Conservation (phyloP, 768 basidiomycete species). For the Austroboletus eburneus region DNA sequence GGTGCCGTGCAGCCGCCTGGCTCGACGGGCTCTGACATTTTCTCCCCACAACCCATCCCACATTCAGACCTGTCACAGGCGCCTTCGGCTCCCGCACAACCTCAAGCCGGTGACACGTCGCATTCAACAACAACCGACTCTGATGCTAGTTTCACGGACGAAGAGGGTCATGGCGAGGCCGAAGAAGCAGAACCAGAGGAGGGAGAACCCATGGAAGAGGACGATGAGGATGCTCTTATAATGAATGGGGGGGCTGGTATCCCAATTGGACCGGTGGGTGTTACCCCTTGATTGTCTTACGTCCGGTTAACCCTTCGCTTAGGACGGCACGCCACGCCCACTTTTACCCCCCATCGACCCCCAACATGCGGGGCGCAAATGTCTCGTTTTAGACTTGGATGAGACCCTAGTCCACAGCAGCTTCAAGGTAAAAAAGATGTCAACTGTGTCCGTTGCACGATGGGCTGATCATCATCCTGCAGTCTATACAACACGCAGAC, state of each 20-base stretch:
- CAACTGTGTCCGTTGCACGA: too few species aligned
- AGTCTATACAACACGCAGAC: conserved; percentile 94
- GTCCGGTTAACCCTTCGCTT: conserved; percentile 5
- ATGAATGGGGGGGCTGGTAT: conserved; percentile 92
- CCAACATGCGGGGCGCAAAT: conserved; percentile 85
- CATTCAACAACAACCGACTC: conserved; percentile 32
- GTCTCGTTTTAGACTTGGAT: conserved; percentile 93
- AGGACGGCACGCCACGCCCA: conserved; percentile 87
- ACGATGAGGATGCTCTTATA: conserved; percentile 88
- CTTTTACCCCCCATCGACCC: conserved; percentile 81
- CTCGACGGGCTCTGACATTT: conserved; percentile 51
- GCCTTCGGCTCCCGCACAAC: conserved; percentile 21
- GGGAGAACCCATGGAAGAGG: conserved; percentile 61
- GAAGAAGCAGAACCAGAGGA: conserved; percentile 64
- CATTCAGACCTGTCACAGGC: conserved; percentile 24
- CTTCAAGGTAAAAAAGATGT: conserved; percentile 72
- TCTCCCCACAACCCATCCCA: conserved; percentile 25
- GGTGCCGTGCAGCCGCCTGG: conserved; percentile 91
- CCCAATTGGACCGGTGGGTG: conserved; percentile 83
- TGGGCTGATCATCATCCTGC: conserved; percentile 2
- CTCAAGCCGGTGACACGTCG: conserved; percentile 28
- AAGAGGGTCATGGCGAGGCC: conserved; percentile 64
- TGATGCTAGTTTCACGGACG: conserved; percentile 48
- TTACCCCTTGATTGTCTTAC: not conserved
- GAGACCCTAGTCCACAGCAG: conserved; percentile 97